Evolutionary conservation across 1,284 basidiomycete genomes (phyloP).

Genomic region (Ustilago vetiveriae): DNA sequence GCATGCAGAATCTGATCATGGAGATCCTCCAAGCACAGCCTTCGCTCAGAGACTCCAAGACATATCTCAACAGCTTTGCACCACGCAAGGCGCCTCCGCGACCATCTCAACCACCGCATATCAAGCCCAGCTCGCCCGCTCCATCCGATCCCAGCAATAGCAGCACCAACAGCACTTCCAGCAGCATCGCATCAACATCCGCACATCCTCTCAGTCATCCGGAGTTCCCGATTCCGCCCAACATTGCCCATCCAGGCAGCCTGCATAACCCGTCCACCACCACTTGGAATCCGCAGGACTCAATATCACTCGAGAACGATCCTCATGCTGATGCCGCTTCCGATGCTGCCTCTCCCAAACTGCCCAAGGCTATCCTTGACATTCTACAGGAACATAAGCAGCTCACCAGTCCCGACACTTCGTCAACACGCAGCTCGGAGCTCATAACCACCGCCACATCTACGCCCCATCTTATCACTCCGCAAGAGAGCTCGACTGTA

Average conservation of each 20-base stretch:
- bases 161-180: conserved; percentile 12
- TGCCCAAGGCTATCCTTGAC: conserved; percentile 36
- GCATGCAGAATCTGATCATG: conserved; percentile 88
- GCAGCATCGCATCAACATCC: conserved; percentile 10
- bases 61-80: conserved; percentile 85
- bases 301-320: conserved; percentile 23
- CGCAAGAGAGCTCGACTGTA: conserved; percentile 65
- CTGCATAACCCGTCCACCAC: conserved; percentile 48
- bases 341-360: conserved; percentile 2
- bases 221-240: conserved; percentile 44
- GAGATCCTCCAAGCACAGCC: conserved; percentile 93
- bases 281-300: conserved; percentile 34
- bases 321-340: conserved; percentile 7
- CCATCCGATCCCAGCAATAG: conserved; percentile 7
- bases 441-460: conserved; percentile 23
- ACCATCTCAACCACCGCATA: conserved; percentile 10
- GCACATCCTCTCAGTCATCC: conserved; percentile 17
- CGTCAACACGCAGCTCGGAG: conserved; percentile 57
- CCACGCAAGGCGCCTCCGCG: conserved; percentile 52
- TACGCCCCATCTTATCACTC: conserved; percentile 58
- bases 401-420: conserved; percentile 19
- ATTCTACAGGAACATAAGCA: conserved; percentile 33
- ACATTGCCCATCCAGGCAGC: conserved; percentile 32
- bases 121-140: conserved; percentile 6
- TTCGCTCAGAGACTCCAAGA: conserved; percentile 86